Percentiles rank a stretch among this genome's conserved stretches.
Conservation (phyloP, 768 basidiomycete species). For the Mycena chlorophos region DNA sequence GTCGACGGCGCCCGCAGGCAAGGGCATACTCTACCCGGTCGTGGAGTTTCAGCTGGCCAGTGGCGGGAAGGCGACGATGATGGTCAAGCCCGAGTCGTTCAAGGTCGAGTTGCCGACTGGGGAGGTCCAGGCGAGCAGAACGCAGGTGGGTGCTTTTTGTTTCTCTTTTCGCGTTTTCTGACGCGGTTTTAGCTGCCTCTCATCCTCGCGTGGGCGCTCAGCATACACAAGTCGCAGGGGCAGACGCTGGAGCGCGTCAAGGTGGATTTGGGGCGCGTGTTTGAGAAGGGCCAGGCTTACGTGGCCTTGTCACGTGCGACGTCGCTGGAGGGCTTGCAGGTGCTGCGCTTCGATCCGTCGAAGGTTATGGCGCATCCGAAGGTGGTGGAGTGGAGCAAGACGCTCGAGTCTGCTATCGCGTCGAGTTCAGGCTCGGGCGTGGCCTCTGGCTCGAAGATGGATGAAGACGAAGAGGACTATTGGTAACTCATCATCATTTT, state of each 20-base stretch:
- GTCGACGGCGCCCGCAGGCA: constrained; percentile 1
- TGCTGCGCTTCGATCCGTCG: constrained; percentile 70
- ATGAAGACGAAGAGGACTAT: too few species aligned
- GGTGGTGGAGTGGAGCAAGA: constrained; percentile 71
- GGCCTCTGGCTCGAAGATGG: too few species aligned
- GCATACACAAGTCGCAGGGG: constrained; percentile 97
- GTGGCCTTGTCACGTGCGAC: constrained; percentile 90
- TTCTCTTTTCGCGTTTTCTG: constrained; percentile 1
- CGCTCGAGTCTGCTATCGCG: constrained; percentile 50
- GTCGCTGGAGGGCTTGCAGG: constrained; percentile 79
- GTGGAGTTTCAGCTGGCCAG: constrained; percentile 76
- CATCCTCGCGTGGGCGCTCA: constrained; percentile 96
- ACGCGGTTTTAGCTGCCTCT: constrained; percentile 64
- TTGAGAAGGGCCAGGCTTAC: constrained; percentile 94
- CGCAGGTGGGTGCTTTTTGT: constrained; percentile 57
- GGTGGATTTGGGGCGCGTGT: constrained; percentile 89
- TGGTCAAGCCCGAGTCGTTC: constrained; percentile 75
- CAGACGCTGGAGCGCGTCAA: constrained; percentile 95
- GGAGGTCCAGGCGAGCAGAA: constrained; percentile 75
- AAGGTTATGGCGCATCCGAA: constrained; percentile 78
- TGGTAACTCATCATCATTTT: neutral
- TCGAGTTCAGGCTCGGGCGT: too few species aligned
- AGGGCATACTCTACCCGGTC: constrained; percentile 52
- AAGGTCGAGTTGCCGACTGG: constrained; percentile 88
- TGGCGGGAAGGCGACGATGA: constrained; percentile 49